A percentile compares a stretch with the other conserved stretches of the same genome.
These are phyloP conservation scores for sweet orange (Citrus sinensis) DNA, from an alignment of 345 rosid genomes.

Conservation along the genomic window DVS_A1.0 CM039165.1:35752001-35752500, in stretches of 20 bases:
- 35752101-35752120: too few species aligned
- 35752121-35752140: neutral
- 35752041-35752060: neutral
- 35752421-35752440: too few species aligned
- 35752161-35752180: constrained; percentile 41
- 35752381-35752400: too few species aligned
- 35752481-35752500: too few species aligned
- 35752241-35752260: constrained; percentile 32
- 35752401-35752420: too few species aligned
- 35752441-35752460: too few species aligned
- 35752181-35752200: constrained; percentile 5
- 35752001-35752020: neutral
- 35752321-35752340: too few species aligned
- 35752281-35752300: constrained; percentile 23
- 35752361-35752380: too few species aligned
- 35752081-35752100: neutral
- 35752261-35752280: constrained; percentile 13
- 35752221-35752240: constrained; percentile 19
- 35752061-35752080: neutral
- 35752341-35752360: too few species aligned
- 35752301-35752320: neutral
- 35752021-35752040: neutral
- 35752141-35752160: constrained; percentile 14
- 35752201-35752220: constrained; percentile 8
- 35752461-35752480: too few species aligned